Percentiles rank a stretch among this genome's conserved stretches.
Conservation (phyloP, 2,329 filamentous ascomycete genomes). For the Colletotrichum sp. region DNA sequence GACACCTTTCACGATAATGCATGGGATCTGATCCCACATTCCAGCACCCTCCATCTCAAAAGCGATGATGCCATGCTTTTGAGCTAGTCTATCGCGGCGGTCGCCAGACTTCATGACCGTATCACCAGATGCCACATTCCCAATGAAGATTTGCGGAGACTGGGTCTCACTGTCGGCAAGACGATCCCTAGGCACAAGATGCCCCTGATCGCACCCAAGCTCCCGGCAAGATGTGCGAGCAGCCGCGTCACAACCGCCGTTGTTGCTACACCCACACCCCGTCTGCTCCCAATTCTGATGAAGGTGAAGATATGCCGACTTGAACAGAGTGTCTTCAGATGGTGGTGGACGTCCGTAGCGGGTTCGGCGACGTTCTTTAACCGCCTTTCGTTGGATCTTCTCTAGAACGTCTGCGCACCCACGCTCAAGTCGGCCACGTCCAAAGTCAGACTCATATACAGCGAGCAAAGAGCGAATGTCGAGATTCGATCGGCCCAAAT, state of each 20-base stretch:
- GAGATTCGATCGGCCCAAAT: conserved; percentile 21
- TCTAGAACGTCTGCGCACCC: not conserved
- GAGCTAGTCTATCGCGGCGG: conserved; percentile 37
- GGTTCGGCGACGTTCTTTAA: not conserved
- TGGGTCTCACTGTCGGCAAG: not conserved
- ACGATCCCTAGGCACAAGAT: not conserved
- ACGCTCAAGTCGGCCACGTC: not conserved
- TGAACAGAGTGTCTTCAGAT: not conserved
- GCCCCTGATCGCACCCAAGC: not conserved
- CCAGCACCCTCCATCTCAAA: conserved; percentile 42
- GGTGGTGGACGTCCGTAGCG: not conserved
- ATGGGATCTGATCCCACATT: conserved; percentile 34
- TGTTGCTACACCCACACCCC: not conserved
- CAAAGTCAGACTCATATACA: not conserved
- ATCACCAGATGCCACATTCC: conserved; percentile 42
- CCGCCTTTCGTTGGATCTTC: not conserved
- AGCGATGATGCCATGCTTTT: conserved; percentile 26
- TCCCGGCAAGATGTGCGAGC: not conserved
- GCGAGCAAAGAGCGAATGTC: not conserved
- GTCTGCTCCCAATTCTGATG: not conserved
- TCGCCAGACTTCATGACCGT: conserved; percentile 42
- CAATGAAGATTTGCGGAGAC: conserved; percentile 24
- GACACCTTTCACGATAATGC: conserved; percentile 41
- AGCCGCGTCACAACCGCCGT: not conserved
- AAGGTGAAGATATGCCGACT: not conserved